Conservation (phyloP, 2,329 filamentous ascomycete genomes). For the Allantophomopsis cytisporea region DNA sequence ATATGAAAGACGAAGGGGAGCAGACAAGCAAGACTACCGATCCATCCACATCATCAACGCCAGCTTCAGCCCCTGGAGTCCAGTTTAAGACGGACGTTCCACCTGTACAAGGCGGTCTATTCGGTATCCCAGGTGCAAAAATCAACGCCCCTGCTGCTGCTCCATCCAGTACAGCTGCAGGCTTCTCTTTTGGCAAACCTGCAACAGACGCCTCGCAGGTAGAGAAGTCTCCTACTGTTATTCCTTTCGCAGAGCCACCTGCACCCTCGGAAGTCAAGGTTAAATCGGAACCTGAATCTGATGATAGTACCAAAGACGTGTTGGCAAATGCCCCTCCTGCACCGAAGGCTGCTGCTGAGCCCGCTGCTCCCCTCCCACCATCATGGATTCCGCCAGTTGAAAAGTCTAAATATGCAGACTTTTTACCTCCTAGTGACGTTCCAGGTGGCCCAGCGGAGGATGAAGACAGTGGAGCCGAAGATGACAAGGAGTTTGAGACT, state of each 20-base stretch:
- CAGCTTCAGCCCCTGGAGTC: constrained; percentile 3
- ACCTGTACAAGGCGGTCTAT: not conserved
- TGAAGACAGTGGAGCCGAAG: constrained; percentile 5
- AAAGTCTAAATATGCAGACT: constrained; percentile 7
- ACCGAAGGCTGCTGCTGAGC: constrained; percentile 26
- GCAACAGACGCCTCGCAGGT: not conserved
- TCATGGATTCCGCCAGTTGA: constrained; percentile 9
- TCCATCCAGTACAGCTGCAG: constrained; percentile 2
- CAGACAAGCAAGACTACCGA: constrained; percentile 7
- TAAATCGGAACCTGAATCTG: constrained; percentile 12
- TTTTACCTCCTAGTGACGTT: constrained; percentile 13
- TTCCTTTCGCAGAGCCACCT: not conserved
- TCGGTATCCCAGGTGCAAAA: not conserved
- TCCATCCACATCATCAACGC: constrained; percentile 9
- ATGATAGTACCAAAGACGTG: constrained; percentile 7
- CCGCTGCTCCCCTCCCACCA: constrained; percentile 15
- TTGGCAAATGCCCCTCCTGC: constrained; percentile 16
- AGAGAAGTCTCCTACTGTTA: not conserved
- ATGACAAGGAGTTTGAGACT: constrained; percentile 10
- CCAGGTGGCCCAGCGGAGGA: constrained; percentile 18
- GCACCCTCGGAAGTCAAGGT: constrained; percentile 10
- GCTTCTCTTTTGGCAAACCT: constrained; percentile 11
- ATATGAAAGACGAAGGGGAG: constrained; percentile 6
- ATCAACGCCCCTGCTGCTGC: not conserved
- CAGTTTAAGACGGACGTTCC: not conserved